Evolutionary conservation across 176 grass and related monocot species (phyloP), one percentile per base, ranked within the genome.

Genomic region (Bromus sterilis): DNA sequence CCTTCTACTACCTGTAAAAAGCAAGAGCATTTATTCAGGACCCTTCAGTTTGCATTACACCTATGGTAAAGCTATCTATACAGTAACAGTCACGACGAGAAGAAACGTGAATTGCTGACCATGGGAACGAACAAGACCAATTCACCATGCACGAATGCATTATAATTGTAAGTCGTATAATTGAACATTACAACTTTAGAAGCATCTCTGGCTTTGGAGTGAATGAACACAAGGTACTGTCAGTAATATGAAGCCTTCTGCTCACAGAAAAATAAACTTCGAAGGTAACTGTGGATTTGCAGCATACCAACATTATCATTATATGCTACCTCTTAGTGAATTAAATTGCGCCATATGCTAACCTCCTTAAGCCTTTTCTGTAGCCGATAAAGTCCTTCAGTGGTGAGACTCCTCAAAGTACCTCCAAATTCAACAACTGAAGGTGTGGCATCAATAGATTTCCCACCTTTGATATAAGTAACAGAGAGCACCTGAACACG

Each of bases 341-440:
- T 62, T 21, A 42, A 80, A 81, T 43, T 4, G 61, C 48, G 26
- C 4, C 31, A 71, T 36, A 41, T 62, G 24, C 72, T 86, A 55
- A 98, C 95, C 95, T 94, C 89, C 71, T 74, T 87, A 61, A 91
- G 70, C 75, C 95, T 79, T 91, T 78, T 95, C 53, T 93, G 80
- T 25, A 98, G 82, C 55, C 48, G 69, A 23, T 85, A 46, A 35
- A 98, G 75, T 28, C 92, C 92, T 84, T 93, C 95, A 66, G 88
- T 95, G 23, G 95, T 95, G 55, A 98, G 79, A 66, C 95, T 98
- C 81, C 95, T 93, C 51, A 98, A 76, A 76, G 95, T 98, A 49
- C 92, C 95, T 44, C 95, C 95, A 48, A 98, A 98, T 86, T 98
- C 88, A 56, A 98, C 76, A 73, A 69, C 26, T 46, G 74, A 16